Evolutionary conservation across 73 alveolate species (phyloP), one percentile per base, ranked within the genome.

Genomic region (Breviolum minutum): DNA sequence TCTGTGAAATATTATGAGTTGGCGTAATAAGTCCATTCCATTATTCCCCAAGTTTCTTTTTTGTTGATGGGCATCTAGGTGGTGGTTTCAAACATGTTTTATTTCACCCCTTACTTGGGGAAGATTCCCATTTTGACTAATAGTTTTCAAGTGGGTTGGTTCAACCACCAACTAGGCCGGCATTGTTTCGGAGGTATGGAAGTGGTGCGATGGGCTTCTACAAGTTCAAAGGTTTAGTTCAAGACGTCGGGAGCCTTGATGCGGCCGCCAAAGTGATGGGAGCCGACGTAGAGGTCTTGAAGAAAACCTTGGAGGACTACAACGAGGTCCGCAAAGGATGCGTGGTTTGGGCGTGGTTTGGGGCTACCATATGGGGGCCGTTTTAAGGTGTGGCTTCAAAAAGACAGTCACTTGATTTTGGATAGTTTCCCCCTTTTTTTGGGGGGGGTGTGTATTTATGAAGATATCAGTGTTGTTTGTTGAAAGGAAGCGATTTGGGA

Each of bases 171-270:
- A n/a, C n/a, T n/a, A n/a, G n/a, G 60, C 84, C 7, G 62, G 62
- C 60, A 74, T 12, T 20, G 63, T 40, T 24, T 26, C 61, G 4
- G 10, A 89, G 96, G 98, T 92, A 92, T 30, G 98, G 98, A 9
- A 81, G 54, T 13, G 87, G 98, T 64, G 86, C 98, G 60, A 92
- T 92, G 98, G 98, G 91, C n/a, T 92, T 92, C 98, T 92, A 92
- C 90, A 73, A 92, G 81, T 92, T 92, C 81, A 92, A 92, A 30
- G 98, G 98, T 80, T 61, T 92, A 27, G 98, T 92, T 5, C 89
- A 86, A 80, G 94, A 86, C 27, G 94, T 86, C 63, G 94, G 94
- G 64, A 86, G 66, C 32, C n/a, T 86, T 8, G 79, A 62, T 19
- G 77, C 94, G 14, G 94, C 94, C 7, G 94, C 94, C 32, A 80